Evolutionary conservation across 768 basidiomycete genomes (phyloP).

Genomic region (Lactarius vividus): DNA sequence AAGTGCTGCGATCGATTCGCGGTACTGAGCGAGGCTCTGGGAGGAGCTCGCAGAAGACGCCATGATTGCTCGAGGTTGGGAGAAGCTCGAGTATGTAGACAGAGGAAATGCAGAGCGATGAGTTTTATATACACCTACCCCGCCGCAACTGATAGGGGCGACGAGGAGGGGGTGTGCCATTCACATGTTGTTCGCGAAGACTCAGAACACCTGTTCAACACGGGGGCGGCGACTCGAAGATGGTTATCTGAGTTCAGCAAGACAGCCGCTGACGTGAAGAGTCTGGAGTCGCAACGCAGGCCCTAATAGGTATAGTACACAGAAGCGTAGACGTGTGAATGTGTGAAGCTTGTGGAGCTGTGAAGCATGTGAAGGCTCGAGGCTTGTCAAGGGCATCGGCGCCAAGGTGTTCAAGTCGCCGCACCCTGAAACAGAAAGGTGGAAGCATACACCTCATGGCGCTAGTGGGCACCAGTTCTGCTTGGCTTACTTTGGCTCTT

Average conservation of each 20-base stretch:
- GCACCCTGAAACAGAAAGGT: background rate
- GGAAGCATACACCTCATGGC: background rate
- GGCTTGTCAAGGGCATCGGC: background rate
- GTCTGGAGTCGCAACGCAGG: background rate
- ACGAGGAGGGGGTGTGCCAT: background rate
- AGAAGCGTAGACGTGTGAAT: background rate
- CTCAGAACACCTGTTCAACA: background rate
- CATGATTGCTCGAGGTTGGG: background rate
- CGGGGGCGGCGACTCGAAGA: background rate
- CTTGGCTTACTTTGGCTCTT: background rate
- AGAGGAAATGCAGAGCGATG: background rate
- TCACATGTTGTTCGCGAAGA: background rate
- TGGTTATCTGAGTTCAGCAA: background rate
- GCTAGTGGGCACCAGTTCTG: background rate
- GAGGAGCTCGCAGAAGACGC: background rate
- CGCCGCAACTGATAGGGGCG: background rate
- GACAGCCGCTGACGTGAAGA: background rate
- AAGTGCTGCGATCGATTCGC: background rate
- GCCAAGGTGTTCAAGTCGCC: background rate
- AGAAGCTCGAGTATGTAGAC: background rate
- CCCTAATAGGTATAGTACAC: background rate
- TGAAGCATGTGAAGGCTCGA: background rate
- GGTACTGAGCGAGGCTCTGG: slow-evolving; percentile 1
- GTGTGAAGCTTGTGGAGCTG: background rate
- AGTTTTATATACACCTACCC: background rate